These are phyloP conservation scores for Saccharomycopsis crataegensis DNA, from an alignment of 1,139 yeast genomes.

Conservation along the genomic window DNA sequence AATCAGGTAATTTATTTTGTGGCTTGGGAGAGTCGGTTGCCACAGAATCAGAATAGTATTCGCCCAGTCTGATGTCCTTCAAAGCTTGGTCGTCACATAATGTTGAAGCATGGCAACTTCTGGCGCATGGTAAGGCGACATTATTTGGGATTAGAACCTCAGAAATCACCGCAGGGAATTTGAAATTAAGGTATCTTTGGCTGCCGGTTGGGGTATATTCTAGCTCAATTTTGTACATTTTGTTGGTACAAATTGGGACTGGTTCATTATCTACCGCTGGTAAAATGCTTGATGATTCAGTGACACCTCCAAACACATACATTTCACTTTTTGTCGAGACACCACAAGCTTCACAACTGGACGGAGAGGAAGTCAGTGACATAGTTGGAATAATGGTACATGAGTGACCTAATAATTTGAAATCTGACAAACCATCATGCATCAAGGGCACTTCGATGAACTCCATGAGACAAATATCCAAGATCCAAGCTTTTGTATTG, in stretches of 20 bases:
- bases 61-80: not conserved
- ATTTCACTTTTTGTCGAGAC: too few relatives aligned
- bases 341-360: too few relatives aligned
- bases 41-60: not conserved
- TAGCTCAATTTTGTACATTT: too few relatives aligned
- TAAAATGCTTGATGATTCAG: too few relatives aligned
- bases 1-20: not conserved
- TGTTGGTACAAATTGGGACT: too few relatives aligned
- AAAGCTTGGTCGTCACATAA: not conserved
- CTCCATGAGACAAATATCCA: conserved; percentile 32
- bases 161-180: too few relatives aligned
- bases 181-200: too few relatives aligned
- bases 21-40: too few relatives aligned
- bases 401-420: conserved; percentile 41
- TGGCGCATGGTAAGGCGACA: conserved; percentile 10
- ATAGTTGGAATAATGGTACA: not conserved
- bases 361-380: too few relatives aligned
- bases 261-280: too few relatives aligned
- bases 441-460: conserved; percentile 33
- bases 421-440: conserved; percentile 31
- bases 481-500: conserved; percentile 35
- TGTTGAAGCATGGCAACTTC: not conserved
- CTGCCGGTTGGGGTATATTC: too few relatives aligned
- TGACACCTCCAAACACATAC: too few relatives aligned
- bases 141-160: conserved; percentile 23